These are phyloP conservation scores for Davidsoniella virescens DNA, from an alignment of 2,329 filamentous ascomycete species.

Conservation along the genomic window DNA sequence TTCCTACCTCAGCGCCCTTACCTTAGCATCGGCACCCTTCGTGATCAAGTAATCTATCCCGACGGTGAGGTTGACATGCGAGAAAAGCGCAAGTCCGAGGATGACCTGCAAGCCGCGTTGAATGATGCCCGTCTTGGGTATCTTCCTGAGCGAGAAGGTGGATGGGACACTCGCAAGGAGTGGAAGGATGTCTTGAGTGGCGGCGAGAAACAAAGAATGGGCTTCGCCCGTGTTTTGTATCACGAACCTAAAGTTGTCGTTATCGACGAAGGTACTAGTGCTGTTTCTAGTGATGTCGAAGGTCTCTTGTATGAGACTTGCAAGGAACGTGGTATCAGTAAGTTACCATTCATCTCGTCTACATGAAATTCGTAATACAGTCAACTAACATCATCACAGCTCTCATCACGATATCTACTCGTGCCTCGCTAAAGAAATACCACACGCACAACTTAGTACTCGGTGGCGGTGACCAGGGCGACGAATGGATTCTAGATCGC, in stretches of 20 bases:
- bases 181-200: constrained; percentile 98
- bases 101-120: constrained; percentile 58
- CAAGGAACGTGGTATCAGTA: constrained; percentile 86
- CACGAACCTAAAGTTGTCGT: constrained; percentile 92
- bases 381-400: constrained; percentile 31
- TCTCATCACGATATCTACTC: constrained; percentile 87
- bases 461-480: constrained; percentile 63
- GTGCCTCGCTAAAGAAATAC: constrained; percentile 87
- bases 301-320: constrained; percentile 83
- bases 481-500: constrained; percentile 80
- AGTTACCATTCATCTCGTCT: constrained; percentile 20
- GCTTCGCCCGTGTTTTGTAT: constrained; percentile 76
- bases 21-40: constrained; percentile 75
- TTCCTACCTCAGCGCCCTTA: constrained; percentile 92
- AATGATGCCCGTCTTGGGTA: constrained; percentile 79
- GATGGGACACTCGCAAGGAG: constrained; percentile 91
- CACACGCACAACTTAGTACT: constrained; percentile 83
- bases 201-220: constrained; percentile 93
- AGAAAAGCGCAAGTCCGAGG: constrained; percentile 57
- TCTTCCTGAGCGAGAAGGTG: constrained; percentile 78
- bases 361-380: background rate
- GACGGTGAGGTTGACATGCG: constrained; percentile 92
- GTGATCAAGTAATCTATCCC: constrained; percentile 96
- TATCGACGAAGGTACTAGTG: constrained; percentile 88
- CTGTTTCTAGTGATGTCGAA: constrained; percentile 87